Base-by-base conservation (phyloP, 2,329 filamentous ascomycete species). In the Geosmithia morbida region DNA sequence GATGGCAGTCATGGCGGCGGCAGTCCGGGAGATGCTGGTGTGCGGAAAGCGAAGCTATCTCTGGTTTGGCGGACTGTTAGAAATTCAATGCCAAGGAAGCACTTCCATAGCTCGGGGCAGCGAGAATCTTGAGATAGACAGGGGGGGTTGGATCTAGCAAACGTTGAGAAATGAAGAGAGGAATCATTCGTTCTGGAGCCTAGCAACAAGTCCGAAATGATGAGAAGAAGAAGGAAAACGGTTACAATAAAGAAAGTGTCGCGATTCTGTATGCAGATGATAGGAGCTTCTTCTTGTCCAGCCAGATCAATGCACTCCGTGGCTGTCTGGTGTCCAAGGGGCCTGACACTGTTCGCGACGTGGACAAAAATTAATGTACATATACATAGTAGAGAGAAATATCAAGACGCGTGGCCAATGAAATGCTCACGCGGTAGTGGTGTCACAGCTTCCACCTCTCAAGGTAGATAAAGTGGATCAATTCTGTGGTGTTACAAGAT, bases 1-100 rank as follows among this genome's bases (percentile, higher is more conserved):
- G 54, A 73, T 66, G 50, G 68, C 61, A 51, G 73, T 72, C 77
- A 81, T 81, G 55, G 45, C 54, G 44, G 8, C 33, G 13, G 3
- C 33, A 13, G 33, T n/a, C 19, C 13, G 22, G 45, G n/a, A 29
- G 13, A 14, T 22, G 2, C 11, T n/a, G 37, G 14, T 16, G 8
- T 20, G n/a, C 18, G 14, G 20, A 40, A 14, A 39, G 40, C 17
- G 44, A 18, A 29, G 39, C 10, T 46, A 19, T 37, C 6, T 18
- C 18, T 30, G 17, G 16, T 46, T 39, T 7, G 20, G 29, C 19
- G 11, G 29, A 19, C 20, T 44, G 17, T n/a, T n/a, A 7, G 42
- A 13, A 20, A 8, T 43, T 22, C 41, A 43, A 43, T 20, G 20
- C 41, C n/a, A 22, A 20, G n/a, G 19, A 43, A 43, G 17, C 41